These are phyloP conservation scores for Linderniella brevidens DNA, from an alignment of 257 asterid species.

Conservation along the genomic window DNA sequence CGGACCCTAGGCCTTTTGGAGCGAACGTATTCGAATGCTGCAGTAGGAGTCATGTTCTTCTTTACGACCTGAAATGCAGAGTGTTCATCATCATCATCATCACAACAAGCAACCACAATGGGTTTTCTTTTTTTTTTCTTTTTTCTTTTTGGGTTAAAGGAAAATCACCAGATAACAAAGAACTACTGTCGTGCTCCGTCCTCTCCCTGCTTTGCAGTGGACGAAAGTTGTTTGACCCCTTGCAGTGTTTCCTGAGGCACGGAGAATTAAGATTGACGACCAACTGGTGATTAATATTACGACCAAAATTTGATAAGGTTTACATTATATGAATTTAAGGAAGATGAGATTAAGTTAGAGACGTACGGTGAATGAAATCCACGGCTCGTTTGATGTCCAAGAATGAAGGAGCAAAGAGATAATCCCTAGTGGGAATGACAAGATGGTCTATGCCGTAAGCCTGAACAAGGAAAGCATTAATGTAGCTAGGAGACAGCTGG, in stretches of 20 bases:
- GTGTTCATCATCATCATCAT: no score
- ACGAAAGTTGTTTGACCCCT: no score
- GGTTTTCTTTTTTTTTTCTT: no score
- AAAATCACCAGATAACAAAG: neutral
- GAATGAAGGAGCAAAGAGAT: slow-evolving; percentile 87
- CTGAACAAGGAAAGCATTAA: slow-evolving; percentile 25
- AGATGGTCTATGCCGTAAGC: slow-evolving; percentile 83
- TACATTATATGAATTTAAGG: neutral
- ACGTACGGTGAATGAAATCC: slow-evolving; percentile 68
- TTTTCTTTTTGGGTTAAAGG: no score
- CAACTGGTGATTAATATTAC: neutral
- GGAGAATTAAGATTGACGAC: neutral
- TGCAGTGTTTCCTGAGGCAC: no score
- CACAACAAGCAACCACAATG: no score
- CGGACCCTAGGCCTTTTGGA: no score
- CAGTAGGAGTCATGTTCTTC: no score
- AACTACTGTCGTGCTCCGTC: no score
- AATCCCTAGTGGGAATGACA: slow-evolving; percentile 90
- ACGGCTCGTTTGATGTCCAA: slow-evolving; percentile 67
- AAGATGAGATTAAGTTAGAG: neutral
- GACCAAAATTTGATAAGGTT: slow-evolving; percentile 2
- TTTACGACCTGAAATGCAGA: no score
- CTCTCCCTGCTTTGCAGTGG: no score
- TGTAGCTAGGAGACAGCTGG: slow-evolving; percentile 3
- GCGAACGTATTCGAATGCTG: no score